Percentiles rank a stretch among this genome's conserved stretches.
phyloP scores from a whole-genome alignment of 73 alveolate genomes.

The Paramecium octaurelia region DNA sequence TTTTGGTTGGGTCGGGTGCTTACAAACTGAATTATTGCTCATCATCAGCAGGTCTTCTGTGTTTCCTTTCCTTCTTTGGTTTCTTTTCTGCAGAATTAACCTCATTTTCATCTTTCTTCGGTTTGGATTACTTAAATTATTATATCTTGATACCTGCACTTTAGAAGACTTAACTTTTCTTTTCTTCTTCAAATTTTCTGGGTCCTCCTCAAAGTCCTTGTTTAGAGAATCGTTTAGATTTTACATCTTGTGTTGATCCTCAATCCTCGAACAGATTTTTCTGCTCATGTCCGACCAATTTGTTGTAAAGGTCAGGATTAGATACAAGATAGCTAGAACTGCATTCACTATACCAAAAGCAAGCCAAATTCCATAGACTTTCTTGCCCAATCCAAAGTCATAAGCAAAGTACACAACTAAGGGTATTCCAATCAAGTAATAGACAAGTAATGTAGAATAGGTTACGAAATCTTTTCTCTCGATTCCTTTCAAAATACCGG shows the following conservation, averaged over 20 bases:
- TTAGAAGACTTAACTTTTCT: not conserved
- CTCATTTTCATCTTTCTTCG: not conserved
- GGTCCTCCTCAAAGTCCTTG: not conserved
- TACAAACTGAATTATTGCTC: not conserved
- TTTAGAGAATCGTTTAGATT: not conserved
- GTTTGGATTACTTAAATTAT: not conserved
- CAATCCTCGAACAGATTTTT: not conserved
- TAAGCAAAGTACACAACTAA: conserved; percentile 8
- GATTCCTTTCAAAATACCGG: conserved; percentile 27
- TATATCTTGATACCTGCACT: not conserved
- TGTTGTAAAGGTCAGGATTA: not conserved
- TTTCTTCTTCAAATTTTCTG: not conserved
- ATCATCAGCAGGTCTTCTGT: not conserved
- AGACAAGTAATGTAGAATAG: not conserved
- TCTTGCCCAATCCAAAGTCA: not conserved
- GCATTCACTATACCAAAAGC: conserved; percentile 28
- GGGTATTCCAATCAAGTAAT: conserved; percentile 22
- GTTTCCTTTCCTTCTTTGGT: not conserved
- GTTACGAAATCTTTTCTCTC: conserved; percentile 30
- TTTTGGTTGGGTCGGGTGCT: not conserved
- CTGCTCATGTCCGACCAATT: not conserved
- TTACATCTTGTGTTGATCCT: conserved; percentile 17
- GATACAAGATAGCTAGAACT: not conserved
- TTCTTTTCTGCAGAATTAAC: not conserved
- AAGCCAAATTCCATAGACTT: conserved; percentile 35